A percentile compares a stretch with the other conserved stretches of the same genome.
Conservation (phyloP, 1,139 yeast species). For the Saccharomyces hybrid region DNA sequence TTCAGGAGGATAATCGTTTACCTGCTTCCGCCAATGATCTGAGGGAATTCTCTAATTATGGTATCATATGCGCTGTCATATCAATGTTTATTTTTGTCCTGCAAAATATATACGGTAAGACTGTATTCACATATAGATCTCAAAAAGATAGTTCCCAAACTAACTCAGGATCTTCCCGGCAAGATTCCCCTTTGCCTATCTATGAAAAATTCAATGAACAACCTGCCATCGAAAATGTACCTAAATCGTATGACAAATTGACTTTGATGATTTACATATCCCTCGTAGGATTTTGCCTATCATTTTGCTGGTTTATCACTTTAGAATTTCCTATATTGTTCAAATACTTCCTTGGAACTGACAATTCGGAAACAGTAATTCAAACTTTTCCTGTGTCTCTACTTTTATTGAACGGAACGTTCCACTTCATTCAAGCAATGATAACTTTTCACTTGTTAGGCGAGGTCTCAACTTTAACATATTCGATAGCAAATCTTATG, state of each 20-base stretch:
- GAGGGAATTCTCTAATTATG: slow-evolving; percentile 44
- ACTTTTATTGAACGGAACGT: slow-evolving; percentile 52
- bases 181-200: slow-evolving; percentile 17
- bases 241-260: slow-evolving; percentile 58
- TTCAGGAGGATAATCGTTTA: slow-evolving; percentile 23
- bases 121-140: slow-evolving; percentile 54
- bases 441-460: slow-evolving; percentile 89
- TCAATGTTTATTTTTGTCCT: slow-evolving; percentile 84
- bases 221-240: slow-evolving; percentile 1
- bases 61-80: slow-evolving; percentile 67
- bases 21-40: slow-evolving; percentile 1
- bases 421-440: slow-evolving; percentile 82
- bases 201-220: slow-evolving; percentile 7
- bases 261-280: slow-evolving; percentile 85
- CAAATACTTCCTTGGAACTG: slow-evolving; percentile 9
- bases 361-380: slow-evolving; percentile 13
- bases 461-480: slow-evolving; percentile 81
- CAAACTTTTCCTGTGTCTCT: slow-evolving; percentile 33
- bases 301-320: slow-evolving; percentile 71
- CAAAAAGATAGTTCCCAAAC: not conserved
- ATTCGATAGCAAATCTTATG: slow-evolving; percentile 84
- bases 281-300: slow-evolving; percentile 64
- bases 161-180: not conserved
- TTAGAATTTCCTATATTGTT: slow-evolving; percentile 46
- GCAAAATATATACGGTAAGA: slow-evolving; percentile 89